Percentiles rank a stretch among this genome's conserved stretches.
Evolutionary conservation across 345 rosid genomes (phyloP).

Genomic region (Acer saccharum): DNA sequence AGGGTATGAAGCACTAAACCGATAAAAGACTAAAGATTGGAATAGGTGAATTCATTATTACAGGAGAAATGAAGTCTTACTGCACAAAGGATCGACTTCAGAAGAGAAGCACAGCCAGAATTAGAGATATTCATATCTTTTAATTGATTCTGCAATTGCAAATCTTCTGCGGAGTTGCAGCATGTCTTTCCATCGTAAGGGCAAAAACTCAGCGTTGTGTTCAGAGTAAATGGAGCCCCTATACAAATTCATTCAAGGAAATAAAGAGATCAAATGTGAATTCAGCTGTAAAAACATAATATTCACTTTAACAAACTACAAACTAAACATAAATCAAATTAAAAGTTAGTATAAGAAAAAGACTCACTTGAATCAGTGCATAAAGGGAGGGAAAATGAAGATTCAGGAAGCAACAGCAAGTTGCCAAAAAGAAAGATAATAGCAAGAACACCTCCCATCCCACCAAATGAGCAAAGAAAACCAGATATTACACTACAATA

Average conservation of each 20-base stretch:
- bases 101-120: slow-evolving; percentile 59
- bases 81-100: slow-evolving; percentile 82
- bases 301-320: not conserved
- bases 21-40: slow-evolving; percentile 1
- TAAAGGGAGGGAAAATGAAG: slow-evolving; percentile 51
- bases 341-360: not conserved
- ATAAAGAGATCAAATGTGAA: not conserved
- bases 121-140: slow-evolving; percentile 74
- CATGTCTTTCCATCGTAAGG: slow-evolving; percentile 78
- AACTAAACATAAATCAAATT: slow-evolving; percentile 1
- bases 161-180: slow-evolving; percentile 76
- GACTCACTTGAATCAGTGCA: slow-evolving; percentile 70
- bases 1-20: not conserved
- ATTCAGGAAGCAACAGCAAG: slow-evolving; percentile 45
- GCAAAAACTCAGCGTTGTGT: slow-evolving; percentile 69
- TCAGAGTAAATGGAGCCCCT: slow-evolving; percentile 70
- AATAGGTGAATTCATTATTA: not conserved
- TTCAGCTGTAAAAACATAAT: not conserved
- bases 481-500: not conserved
- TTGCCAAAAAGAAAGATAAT: slow-evolving; percentile 35
- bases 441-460: slow-evolving; percentile 44
- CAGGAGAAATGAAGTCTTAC: slow-evolving; percentile 42
- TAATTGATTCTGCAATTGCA: slow-evolving; percentile 65
- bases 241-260: slow-evolving; percentile 18
- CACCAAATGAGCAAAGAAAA: slow-evolving; percentile 19